These are phyloP conservation scores for Gentiana straminea DNA, from an alignment of 257 asterid species.

Conservation along the genomic window DNA sequence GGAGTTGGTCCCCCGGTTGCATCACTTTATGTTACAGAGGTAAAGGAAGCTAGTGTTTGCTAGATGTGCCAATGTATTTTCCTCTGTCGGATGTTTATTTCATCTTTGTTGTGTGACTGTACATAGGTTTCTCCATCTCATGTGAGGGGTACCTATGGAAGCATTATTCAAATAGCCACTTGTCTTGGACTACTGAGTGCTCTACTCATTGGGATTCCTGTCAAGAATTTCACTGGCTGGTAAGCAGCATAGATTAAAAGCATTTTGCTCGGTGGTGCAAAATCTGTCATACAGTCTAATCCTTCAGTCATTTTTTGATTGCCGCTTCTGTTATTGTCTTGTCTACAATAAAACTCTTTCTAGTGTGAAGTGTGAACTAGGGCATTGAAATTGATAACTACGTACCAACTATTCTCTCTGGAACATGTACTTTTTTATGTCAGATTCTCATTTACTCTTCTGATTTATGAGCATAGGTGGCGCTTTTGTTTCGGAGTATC, in stretches of 20 bases:
- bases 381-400: neutral
- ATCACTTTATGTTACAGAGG: constrained; percentile 87
- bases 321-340: too few species aligned
- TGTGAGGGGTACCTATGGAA: constrained; percentile 87
- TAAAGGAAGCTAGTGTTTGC: constrained; percentile 14
- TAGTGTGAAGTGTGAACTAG: neutral
- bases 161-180: constrained; percentile 77
- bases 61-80: neutral
- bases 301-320: too few species aligned
- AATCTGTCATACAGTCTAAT: neutral
- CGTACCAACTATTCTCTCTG: neutral
- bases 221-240: constrained; percentile 61
- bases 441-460: constrained; percentile 9
- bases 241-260: constrained; percentile 18
- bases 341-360: too few species aligned
- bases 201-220: constrained; percentile 69
- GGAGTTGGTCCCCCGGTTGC: constrained; percentile 95
- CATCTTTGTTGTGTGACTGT: constrained; percentile 2
- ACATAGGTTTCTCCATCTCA: constrained; percentile 75
- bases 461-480: constrained; percentile 53
- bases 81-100: constrained; percentile 8
- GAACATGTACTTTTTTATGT: constrained; percentile 6
- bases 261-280: too few species aligned
- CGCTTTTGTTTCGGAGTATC: constrained; percentile 82
- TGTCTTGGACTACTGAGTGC: constrained; percentile 73